Conservation (phyloP, 2,329 filamentous ascomycete species). For the Pseudocercospora fijiensis region DNA sequence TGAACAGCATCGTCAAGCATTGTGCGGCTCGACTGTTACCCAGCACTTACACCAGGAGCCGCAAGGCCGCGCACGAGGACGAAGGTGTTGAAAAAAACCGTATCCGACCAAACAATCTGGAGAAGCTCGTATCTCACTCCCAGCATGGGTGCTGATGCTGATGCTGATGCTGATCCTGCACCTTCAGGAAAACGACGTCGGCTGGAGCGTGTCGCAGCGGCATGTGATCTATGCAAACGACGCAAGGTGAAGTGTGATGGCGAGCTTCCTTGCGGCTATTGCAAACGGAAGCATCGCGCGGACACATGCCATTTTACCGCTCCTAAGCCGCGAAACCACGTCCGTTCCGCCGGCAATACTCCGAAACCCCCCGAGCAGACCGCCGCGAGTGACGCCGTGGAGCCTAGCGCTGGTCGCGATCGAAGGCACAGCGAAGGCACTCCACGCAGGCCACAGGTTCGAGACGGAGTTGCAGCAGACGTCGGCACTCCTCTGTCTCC, state of each 20-base stretch:
- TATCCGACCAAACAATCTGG: not conserved
- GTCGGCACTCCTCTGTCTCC: slow-evolving; percentile 23
- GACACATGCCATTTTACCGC: slow-evolving; percentile 41
- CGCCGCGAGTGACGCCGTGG: not conserved
- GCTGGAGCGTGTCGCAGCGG: slow-evolving; percentile 35
- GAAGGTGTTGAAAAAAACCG: not conserved
- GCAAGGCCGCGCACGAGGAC: too few relatives aligned
- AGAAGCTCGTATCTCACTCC: not conserved
- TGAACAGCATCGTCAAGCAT: too few relatives aligned
- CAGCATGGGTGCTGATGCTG: not conserved
- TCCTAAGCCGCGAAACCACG: slow-evolving; percentile 20
- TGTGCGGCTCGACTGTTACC: too few relatives aligned
- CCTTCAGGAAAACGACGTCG: slow-evolving; percentile 24
- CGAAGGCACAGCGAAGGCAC: slow-evolving; percentile 7
- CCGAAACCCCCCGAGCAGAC: slow-evolving; percentile 22
- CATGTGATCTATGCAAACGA: slow-evolving; percentile 49
- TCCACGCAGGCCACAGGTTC: slow-evolving; percentile 11
- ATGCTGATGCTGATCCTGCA: not conserved
- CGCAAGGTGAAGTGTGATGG: slow-evolving; percentile 56
- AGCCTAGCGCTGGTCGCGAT: not conserved
- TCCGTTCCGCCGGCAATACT: slow-evolving; percentile 36
- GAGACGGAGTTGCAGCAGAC: slow-evolving; percentile 13
- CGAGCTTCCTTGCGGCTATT: slow-evolving; percentile 53
- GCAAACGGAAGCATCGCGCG: slow-evolving; percentile 44
- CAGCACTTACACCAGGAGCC: too few relatives aligned